Evolutionary conservation across 352 stramenopile species (phyloP), one percentile per base, ranked within the genome.

Genomic region (Phytopythium sindhum): DNA sequence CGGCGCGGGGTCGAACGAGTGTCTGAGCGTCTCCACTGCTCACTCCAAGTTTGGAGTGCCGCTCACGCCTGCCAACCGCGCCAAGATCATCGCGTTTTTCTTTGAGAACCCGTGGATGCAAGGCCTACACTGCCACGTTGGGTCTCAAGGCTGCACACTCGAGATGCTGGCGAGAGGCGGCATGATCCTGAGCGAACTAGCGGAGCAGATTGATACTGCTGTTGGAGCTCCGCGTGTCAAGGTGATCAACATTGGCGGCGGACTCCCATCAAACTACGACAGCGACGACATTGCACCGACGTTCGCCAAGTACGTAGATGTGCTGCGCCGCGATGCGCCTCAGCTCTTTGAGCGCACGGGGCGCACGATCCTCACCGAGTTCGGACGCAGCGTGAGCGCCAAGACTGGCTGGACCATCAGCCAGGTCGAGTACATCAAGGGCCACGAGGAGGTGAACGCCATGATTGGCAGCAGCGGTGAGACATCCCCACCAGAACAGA

Each of bases 1-100:
- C 15, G 91, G 92, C 37, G 75, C 75, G 1, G 91, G 93, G n/a
- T 84, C 69, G 23, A 97, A 98, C 55, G 72, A 86, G 33, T 91
- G 73, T 35, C 73, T 97, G 8, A 97, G 87, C 57, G 91, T 97
- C 26, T 94, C 90, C 17, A 97, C 89, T 1, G 73, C 84, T 9
- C 91, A 89, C 54, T 97, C 89, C 69, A 98, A 98, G 74, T 98
- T 98, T 54, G 93, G 92, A 21, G 76, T 97, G 23, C 87, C 90
- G 12, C 73, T 95, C 41, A 91, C 80, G 2, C 23, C 62, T 17
- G 61, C 70, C 15, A 95, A 90, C 45, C 74, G 77, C 44, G 44
- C 65, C 24, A 75, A 66, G 45, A 90, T 95, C 61, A 69, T 93
- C 54, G 74, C 68, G 1, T 89, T 92, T 63, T 95, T 89, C 71